phyloP scores from a whole-genome alignment of 2,329 filamentous ascomycete genomes.

The Clarireedia monteithiana region DNA sequence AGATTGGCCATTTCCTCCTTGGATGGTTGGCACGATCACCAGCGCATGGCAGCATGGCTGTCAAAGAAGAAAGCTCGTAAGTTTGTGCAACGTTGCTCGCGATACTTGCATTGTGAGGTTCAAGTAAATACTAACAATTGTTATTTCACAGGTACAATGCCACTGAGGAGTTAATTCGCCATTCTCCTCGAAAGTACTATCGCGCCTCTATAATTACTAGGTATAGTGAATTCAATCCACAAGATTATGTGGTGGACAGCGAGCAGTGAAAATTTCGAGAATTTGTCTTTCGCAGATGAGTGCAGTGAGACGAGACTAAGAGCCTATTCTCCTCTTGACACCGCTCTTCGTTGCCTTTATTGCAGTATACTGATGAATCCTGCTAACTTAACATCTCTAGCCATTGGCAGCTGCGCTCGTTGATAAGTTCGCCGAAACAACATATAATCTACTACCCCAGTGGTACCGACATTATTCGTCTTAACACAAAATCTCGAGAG shows the following conservation, averaged over 20 bases:
- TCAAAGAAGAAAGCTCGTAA: slow-evolving; percentile 46
- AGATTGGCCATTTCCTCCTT: background rate
- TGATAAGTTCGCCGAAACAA: slow-evolving; percentile 72
- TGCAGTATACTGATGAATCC: background rate
- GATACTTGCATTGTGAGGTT: background rate
- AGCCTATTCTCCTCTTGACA: no score
- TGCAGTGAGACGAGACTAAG: no score
- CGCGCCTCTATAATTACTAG: slow-evolving; percentile 57
- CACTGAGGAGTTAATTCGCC: slow-evolving; percentile 57
- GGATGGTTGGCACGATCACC: slow-evolving; percentile 6
- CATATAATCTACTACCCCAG: slow-evolving; percentile 81
- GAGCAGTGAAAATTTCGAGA: no score
- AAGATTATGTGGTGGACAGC: background rate
- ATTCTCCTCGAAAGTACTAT: slow-evolving; percentile 57
- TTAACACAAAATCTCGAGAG: slow-evolving; percentile 62
- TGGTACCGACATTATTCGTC: slow-evolving; percentile 61
- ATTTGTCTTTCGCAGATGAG: no score
- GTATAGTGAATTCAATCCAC: slow-evolving; percentile 32
- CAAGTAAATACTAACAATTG: background rate
- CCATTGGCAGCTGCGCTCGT: slow-evolving; percentile 83
- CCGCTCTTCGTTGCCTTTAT: background rate
- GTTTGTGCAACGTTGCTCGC: slow-evolving; percentile 20
- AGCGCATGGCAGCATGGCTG: slow-evolving; percentile 41
- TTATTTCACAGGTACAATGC: slow-evolving; percentile 46
- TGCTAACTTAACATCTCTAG: slow-evolving; percentile 35